Base-by-base conservation (phyloP, 225 moss, liverwort and hornwort genomes). In the Thuidium tamariscinum region DNA sequence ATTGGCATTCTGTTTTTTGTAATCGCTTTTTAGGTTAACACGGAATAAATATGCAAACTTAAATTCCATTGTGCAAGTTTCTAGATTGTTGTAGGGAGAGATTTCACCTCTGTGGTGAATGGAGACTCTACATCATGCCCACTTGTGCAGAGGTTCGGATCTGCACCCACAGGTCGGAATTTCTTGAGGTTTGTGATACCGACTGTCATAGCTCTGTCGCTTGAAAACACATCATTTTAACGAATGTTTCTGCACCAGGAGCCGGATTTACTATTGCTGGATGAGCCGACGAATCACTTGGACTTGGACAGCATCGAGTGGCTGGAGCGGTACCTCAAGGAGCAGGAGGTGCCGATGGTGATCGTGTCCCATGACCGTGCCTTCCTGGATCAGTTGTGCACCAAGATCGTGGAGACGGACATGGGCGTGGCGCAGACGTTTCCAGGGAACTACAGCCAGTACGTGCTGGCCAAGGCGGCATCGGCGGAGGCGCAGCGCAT, bases 251-350 rank as follows among this genome's bases (percentile, higher is more conserved):
- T 77, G 44, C 26, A 25, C 19, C 96, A 98, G 94, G 95, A 95
- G 63, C 98, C 97, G 34, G 98, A 97, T 85, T 83, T 99, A 71
- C 84, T 99, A 29, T 82, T 99, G 74, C 87, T 99, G 57, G 98
- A 99, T 82, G 98, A 99, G 88, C 98, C 98, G 36, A 99, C 98
- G 32, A 99, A 99, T 69, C 98, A 99, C 76, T 86, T 99, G 93
- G 98, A 99, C 65, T 92, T 99, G 85, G 95, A 96, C 80, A 99
- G 96, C 65, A 99, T 99, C 25, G 98, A 99, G 86, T 99, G 98
- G 98, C 92, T 99, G 57, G 97, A 99, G 81, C 88, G 88, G 59
- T 99, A 97, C 59, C 86, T 99, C 51, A 99, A 99, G 89, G 92
- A 95, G 52, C 95, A 97, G 84, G 98, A 99, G 74, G 98, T 99